phyloP scores from a whole-genome alignment of 2,329 filamentous ascomycete species.

The Ophiostoma montium region DNA sequence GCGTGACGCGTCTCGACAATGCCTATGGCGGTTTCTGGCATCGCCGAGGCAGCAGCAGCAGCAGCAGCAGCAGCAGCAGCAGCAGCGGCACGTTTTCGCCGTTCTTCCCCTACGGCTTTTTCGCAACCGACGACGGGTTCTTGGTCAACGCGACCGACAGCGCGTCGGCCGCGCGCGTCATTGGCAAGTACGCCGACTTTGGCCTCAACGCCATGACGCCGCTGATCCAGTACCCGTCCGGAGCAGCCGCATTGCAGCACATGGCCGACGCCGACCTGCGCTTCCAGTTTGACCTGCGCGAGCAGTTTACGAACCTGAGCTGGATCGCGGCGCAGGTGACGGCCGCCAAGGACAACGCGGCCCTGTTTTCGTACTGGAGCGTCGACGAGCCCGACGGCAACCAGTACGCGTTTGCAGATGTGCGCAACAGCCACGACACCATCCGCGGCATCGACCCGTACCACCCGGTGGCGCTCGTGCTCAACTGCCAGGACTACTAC shows the following conservation, averaged over 20 bases:
- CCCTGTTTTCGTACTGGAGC: conserved; percentile 31
- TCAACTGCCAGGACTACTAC: conserved; percentile 50
- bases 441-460: conserved; percentile 42
- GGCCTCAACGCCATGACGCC: conserved; percentile 33
- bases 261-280: conserved; percentile 25
- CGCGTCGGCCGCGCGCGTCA: conserved; percentile 16
- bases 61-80: background rate
- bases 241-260: conserved; percentile 23
- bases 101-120: conserved; percentile 31
- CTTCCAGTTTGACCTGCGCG: conserved; percentile 32
- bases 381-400: conserved; percentile 41
- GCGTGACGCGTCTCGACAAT: conserved; percentile 31
- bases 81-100: conserved; percentile 28
- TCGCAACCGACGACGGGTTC: conserved; percentile 29
- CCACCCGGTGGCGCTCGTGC: conserved; percentile 42
- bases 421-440: conserved; percentile 26
- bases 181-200: conserved; percentile 22
- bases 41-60: conserved; percentile 17
- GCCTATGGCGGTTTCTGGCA: conserved; percentile 28
- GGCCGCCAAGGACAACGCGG: conserved; percentile 25
- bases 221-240: conserved; percentile 25
- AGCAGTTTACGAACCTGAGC: conserved; percentile 29
- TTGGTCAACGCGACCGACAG: conserved; percentile 24
- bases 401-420: conserved; percentile 36
- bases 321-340: conserved; percentile 25